Evolutionary conservation across 2,329 filamentous ascomycete species (phyloP).

Genomic region (Exophiala oligosperma): DNA sequence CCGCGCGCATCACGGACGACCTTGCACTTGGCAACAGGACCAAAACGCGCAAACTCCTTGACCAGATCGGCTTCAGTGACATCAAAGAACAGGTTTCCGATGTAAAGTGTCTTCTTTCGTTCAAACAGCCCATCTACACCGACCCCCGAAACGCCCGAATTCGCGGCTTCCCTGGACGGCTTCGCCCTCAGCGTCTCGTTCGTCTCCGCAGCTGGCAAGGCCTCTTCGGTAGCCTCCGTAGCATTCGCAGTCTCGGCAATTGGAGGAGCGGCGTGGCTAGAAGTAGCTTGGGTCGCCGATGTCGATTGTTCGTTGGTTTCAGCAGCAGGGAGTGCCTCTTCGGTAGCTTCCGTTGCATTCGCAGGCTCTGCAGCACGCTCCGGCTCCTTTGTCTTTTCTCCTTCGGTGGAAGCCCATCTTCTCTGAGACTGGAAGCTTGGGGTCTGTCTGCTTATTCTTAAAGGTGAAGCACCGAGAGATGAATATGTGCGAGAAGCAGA

Average conservation of each 20-base stretch:
- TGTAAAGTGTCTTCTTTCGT: constrained; percentile 56
- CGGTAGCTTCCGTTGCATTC: constrained; percentile 26
- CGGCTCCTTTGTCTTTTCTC: constrained; percentile 26
- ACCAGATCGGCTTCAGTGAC: constrained; percentile 61
- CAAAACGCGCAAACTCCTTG: constrained; percentile 60
- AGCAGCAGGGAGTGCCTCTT: constrained; percentile 15
- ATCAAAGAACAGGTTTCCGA: constrained; percentile 72
- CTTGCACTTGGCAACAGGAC: constrained; percentile 52
- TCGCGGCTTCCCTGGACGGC: neutral
- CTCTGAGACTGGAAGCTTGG: constrained; percentile 42
- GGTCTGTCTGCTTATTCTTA: constrained; percentile 41
- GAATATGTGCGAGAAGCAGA: constrained; percentile 44
- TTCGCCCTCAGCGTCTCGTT: neutral
- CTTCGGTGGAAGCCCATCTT: constrained; percentile 51
- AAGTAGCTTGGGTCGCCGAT: constrained; percentile 1
- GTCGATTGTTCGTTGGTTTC: constrained; percentile 9
- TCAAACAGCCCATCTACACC: constrained; percentile 5
- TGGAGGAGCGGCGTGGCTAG: constrained; percentile 28
- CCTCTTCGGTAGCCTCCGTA: constrained; percentile 22
- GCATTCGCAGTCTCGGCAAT: constrained; percentile 26
- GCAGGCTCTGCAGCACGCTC: constrained; percentile 20
- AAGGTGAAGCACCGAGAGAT: constrained; percentile 37
- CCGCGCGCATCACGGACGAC: constrained; percentile 63
- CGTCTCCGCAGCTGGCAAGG: constrained; percentile 13
- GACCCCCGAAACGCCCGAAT: neutral